Percentiles rank a stretch among this genome's conserved stretches.
Evolutionary conservation across 192 early-diverging fungal species (phyloP).

Genomic region (Gamsiella multidivaricata): DNA sequence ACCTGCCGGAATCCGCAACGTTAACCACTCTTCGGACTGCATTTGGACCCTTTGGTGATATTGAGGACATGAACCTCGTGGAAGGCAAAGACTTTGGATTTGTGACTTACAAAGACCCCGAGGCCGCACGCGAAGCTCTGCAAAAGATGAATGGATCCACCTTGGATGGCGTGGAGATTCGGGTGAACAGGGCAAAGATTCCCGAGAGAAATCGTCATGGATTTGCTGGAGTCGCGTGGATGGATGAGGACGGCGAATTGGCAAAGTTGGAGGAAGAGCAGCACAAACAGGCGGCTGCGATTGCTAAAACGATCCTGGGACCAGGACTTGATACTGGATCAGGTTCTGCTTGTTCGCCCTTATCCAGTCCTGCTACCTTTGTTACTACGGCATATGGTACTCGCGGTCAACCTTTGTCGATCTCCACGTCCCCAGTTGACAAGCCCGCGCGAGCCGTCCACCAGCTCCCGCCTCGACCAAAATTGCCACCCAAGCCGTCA

Average conservation of each 20-base stretch:
- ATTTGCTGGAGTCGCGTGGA: conserved; percentile 63
- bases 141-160: conserved; percentile 58
- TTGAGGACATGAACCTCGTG: conserved; percentile 60
- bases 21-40: conserved; percentile 31
- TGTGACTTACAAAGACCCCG: conserved; percentile 58
- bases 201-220: conserved; percentile 62
- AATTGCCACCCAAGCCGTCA: conserved; percentile 30
- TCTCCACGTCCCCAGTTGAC: not conserved
- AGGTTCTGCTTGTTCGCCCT: not conserved
- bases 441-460: conserved; percentile 12
- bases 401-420: not conserved
- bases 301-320: not conserved
- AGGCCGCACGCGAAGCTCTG: conserved; percentile 54
- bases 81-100: conserved; percentile 66
- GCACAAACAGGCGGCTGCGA: conserved; percentile 36
- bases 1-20: conserved; percentile 39
- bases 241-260: conserved; percentile 57
- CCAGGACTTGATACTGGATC: not conserved
- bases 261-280: conserved; percentile 38
- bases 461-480: conserved; percentile 40
- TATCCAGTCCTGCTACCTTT: not conserved
- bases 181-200: conserved; percentile 63
- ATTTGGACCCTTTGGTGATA: conserved; percentile 58
- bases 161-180: conserved; percentile 39
- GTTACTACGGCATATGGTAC: not conserved